phyloP scores from a whole-genome alignment of 768 basidiomycete species.

The Leccinum sublutescens region DNA sequence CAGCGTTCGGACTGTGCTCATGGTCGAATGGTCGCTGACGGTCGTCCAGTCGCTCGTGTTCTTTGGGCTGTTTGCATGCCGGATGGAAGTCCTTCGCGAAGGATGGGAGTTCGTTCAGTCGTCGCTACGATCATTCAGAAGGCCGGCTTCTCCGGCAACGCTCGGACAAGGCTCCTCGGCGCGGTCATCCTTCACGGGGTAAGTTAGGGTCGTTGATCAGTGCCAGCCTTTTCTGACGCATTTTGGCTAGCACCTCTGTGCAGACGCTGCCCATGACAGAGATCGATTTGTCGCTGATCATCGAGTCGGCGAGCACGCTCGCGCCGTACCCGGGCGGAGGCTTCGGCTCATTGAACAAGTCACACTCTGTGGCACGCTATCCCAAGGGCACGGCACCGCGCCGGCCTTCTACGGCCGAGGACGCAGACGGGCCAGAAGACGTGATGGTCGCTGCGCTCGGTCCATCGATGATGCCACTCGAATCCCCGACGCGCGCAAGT shows the following conservation, averaged over 20 bases:
- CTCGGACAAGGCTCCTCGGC: neutral
- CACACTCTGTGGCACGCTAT: neutral
- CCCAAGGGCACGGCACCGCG: neutral
- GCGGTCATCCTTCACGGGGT: slow-evolving; percentile 11
- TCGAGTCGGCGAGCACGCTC: slow-evolving; percentile 12
- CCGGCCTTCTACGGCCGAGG: slow-evolving; percentile 6
- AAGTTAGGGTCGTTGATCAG: neutral
- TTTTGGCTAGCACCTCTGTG: slow-evolving; percentile 12
- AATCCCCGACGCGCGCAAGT: slow-evolving; percentile 24
- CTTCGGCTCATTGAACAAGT: neutral
- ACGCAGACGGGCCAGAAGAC: slow-evolving; percentile 6
- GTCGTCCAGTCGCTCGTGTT: slow-evolving; percentile 41
- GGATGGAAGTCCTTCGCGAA: slow-evolving; percentile 36
- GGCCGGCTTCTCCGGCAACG: neutral
- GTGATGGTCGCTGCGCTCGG: slow-evolving; percentile 12
- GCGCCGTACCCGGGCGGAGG: slow-evolving; percentile 1
- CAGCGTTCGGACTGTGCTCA: slow-evolving; percentile 38
- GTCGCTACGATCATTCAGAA: neutral
- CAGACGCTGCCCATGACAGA: slow-evolving; percentile 20
- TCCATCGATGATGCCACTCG: slow-evolving; percentile 15
- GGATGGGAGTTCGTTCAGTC: slow-evolving; percentile 10
- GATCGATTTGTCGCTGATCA: slow-evolving; percentile 22
- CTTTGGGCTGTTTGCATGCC: slow-evolving; percentile 55
- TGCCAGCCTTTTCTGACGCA: slow-evolving; percentile 7
- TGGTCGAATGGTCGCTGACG: slow-evolving; percentile 28